phyloP scores from a whole-genome alignment of 768 basidiomycete genomes.

The Trichaptum fuscoviolaceum region DNA sequence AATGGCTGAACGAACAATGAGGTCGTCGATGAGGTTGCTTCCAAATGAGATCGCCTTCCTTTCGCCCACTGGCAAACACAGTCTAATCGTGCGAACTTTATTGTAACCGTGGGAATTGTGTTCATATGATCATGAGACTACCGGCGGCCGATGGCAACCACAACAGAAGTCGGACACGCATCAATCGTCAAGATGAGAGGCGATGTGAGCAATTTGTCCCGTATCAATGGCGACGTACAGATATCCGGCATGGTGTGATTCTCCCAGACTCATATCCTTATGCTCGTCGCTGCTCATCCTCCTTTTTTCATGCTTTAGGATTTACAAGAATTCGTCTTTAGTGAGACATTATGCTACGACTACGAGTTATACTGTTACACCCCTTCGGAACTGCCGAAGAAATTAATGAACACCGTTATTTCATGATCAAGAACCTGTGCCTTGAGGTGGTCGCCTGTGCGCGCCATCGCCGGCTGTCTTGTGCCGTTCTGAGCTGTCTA shows the following conservation, averaged over 20 bases:
- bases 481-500: neutral
- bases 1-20: conserved; percentile 21
- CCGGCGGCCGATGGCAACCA: neutral
- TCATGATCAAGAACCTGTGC: neutral
- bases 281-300: neutral
- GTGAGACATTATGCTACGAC: no score
- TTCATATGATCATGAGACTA: neutral
- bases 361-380: neutral
- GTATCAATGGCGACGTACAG: neutral
- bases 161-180: neutral
- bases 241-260: neutral
- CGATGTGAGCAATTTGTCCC: neutral
- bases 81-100: neutral
- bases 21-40: conserved; percentile 12
- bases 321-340: neutral
- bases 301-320: neutral
- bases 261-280: neutral
- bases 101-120: neutral
- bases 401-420: neutral
- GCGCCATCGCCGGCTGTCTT: neutral
- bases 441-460: neutral
- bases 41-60: neutral
- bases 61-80: neutral
- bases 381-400: neutral
- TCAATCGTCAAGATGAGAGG: neutral